Conservation (phyloP, 2,329 filamentous ascomycete species). For the Stemphylium vesicarium region DNA sequence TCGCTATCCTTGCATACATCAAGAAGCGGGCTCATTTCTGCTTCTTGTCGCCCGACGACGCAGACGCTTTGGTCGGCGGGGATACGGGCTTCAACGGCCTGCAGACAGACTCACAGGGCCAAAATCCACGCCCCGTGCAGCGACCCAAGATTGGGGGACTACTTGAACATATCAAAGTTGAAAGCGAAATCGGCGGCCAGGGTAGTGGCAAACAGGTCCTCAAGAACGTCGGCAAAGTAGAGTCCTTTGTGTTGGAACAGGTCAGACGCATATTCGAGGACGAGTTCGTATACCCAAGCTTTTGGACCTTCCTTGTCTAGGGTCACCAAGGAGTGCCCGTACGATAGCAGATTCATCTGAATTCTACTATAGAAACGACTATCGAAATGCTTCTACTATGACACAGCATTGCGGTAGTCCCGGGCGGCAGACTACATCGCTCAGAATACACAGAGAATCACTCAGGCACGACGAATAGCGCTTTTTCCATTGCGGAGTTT, state of each 20-base stretch:
- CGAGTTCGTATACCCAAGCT: constrained; percentile 97
- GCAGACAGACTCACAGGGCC: constrained; percentile 33
- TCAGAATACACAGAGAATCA: constrained; percentile 5
- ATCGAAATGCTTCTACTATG: background rate
- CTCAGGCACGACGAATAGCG: constrained; percentile 21
- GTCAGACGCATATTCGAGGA: constrained; percentile 97
- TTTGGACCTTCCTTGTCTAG: constrained; percentile 93
- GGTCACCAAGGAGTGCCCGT: background rate
- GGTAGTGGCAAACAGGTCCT: constrained; percentile 92
- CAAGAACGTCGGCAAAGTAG: constrained; percentile 98
- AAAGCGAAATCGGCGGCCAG: constrained; percentile 95
- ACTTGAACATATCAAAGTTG: constrained; percentile 90
- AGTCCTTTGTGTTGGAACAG: constrained; percentile 95
- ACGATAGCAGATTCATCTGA: background rate
- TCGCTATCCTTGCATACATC: constrained; percentile 90
- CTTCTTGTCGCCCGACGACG: constrained; percentile 92
- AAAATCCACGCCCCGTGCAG: constrained; percentile 32
- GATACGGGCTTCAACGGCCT: constrained; percentile 47
- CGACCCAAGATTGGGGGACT: constrained; percentile 70
- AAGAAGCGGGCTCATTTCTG: constrained; percentile 89
- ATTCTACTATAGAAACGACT: background rate
- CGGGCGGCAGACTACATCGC: constrained; percentile 4
- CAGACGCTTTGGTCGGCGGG: constrained; percentile 66
- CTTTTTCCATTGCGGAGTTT: constrained; percentile 18
- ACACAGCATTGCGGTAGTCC: constrained; percentile 6